Base-by-base conservation (phyloP, 2,329 filamentous ascomycete genomes). In the Pyrenophora teres region DNA sequence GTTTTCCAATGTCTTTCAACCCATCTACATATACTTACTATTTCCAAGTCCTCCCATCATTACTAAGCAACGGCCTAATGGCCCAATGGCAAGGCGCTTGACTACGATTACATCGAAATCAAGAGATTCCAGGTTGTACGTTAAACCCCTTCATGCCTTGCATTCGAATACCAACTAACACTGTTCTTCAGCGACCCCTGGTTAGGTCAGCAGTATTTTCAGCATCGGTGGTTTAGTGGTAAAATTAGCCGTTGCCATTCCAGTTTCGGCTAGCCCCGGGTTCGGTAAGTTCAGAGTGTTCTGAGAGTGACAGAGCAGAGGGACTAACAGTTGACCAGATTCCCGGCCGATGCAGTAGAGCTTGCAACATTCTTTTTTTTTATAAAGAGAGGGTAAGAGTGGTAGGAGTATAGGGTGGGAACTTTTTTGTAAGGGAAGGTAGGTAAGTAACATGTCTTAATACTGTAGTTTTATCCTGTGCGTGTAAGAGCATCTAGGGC, bases 1-100 rank as follows among this genome's bases (percentile, higher is more conserved):
- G 25, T 3, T 3, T 9, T 30, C 27, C 27, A 30, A 7, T 10
- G 2, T 6, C 4, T 19, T 10, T 19, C 6, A 16, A n/a, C 1
- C 3, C 21, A 12, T 19, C 9, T 33, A 15, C 27, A 13, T 6
- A 30, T 1, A 13, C 23, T 1, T 4, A 2, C 1, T 3, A 6
- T 0, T 0, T 15, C 6, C 0, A 1, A 5, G 1, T 27, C n/a
- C 19, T 38, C 40, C 42, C 43, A 52, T 45, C 42, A 52, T 52
- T 41, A 52, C 49, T 47, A 41, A 52, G 49, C 43, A 50, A 27
- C 21, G 65, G 65, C 52, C 62, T 54, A 62, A 63, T 80, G 78
- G 78, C 78, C 78, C 77, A 80, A 80, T 80, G 78, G 78, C 77
- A 80, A 80, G 78, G 78, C 77, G 78, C 76, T 80, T 80, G 78